These are phyloP conservation scores for Arthromyces matolae DNA, from an alignment of 768 basidiomycete genomes.

Conservation along the genomic window DNA sequence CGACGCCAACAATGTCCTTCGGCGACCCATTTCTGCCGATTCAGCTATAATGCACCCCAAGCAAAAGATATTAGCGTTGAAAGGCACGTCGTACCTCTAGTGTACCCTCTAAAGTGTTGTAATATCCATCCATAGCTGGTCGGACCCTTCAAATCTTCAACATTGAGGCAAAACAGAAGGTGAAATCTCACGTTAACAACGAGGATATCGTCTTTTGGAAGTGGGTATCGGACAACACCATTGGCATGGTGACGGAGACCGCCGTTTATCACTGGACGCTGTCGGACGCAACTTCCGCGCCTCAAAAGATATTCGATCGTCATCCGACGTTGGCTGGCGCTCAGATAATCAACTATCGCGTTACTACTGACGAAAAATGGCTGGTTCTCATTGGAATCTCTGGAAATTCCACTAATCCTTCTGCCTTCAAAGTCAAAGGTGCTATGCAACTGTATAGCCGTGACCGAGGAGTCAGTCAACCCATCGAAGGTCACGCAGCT, in stretches of 20 bases:
- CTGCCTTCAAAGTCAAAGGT: conserved; percentile 98
- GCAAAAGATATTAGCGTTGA: conserved; percentile 94
- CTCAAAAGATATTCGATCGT: conserved; percentile 94
- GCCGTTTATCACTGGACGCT: conserved; percentile 92
- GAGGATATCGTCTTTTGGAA: conserved; percentile 99
- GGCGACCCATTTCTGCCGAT: conserved; percentile 96
- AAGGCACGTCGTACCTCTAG: conserved; percentile 54
- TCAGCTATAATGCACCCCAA: conserved; percentile 97
- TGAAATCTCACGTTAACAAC: conserved; percentile 90
- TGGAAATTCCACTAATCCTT: conserved; percentile 87
- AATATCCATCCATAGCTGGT: conserved; percentile 53
- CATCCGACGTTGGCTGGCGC: conserved; percentile 91
- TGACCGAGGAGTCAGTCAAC: conserved; percentile 91
- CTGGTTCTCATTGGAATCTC: conserved; percentile 94
- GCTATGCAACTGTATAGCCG: conserved; percentile 95
- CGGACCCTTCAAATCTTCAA: conserved; percentile 98
- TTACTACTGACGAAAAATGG: conserved; percentile 94
- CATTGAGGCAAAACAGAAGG: conserved; percentile 95
- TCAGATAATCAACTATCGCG: conserved; percentile 98
- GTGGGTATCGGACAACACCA: conserved; percentile 88
- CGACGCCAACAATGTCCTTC: conserved; percentile 95
- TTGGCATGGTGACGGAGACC: conserved; percentile 94
- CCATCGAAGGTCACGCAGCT: conserved; percentile 98
- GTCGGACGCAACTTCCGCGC: conserved; percentile 66
- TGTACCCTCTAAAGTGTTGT: conserved; percentile 9